phyloP scores from a whole-genome alignment of 352 stramenopile species.

The Globisporangium emineosum region DNA sequence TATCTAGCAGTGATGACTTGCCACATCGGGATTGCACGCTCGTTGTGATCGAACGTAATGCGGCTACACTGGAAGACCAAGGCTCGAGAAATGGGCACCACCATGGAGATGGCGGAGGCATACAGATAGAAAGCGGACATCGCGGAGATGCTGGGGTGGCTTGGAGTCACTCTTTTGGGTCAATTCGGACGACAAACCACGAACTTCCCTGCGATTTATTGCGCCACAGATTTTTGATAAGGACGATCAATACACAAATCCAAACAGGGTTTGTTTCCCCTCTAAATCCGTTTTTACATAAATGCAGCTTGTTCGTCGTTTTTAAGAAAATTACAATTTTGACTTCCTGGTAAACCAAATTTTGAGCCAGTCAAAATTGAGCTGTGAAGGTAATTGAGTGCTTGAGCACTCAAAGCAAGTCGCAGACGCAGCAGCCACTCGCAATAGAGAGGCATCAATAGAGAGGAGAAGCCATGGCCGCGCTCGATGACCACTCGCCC shows the following conservation, averaged over 20 bases:
- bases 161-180: too few species aligned
- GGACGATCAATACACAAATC: too few species aligned
- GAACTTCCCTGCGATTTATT: too few species aligned
- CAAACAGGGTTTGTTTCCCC: too few species aligned
- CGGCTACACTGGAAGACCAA: background rate
- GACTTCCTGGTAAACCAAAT: background rate
- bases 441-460: background rate
- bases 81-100: background rate
- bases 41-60: background rate
- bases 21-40: background rate
- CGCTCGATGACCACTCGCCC: conserved; percentile 72
- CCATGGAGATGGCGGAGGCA: too few species aligned
- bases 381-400: conserved; percentile 3
- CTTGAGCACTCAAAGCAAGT: background rate
- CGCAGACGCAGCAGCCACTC: background rate
- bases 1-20: background rate
- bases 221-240: too few species aligned
- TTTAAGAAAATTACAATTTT: too few species aligned
- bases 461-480: conserved; percentile 37
- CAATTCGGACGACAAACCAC: too few species aligned
- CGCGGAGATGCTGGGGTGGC: too few species aligned
- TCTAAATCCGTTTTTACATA: too few species aligned
- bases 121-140: too few species aligned
- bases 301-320: too few species aligned
- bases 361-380: conserved; percentile 35